These are phyloP conservation scores for Mercurialis annua DNA, from an alignment of 345 rosid species.

Conservation along the genomic window DNA sequence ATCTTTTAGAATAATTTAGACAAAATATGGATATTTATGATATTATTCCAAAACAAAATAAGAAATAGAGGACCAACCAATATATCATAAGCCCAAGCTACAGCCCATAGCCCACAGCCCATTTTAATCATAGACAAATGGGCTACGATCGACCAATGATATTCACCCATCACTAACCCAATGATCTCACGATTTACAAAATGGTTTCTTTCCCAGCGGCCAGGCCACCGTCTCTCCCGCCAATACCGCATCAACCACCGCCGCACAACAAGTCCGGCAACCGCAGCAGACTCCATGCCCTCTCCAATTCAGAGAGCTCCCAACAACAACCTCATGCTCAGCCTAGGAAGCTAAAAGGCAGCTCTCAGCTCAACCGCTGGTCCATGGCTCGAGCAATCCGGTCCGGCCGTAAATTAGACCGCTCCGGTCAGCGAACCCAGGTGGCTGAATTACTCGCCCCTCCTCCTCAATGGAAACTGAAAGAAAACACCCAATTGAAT, in stretches of 20 bases:
- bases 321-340: slow-evolving; percentile 30
- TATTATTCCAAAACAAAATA: too few species aligned
- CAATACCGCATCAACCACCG: neutral
- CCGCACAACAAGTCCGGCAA: neutral
- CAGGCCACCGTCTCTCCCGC: slow-evolving; percentile 33
- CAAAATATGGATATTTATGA: too few species aligned
- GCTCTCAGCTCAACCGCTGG: slow-evolving; percentile 83
- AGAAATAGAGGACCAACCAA: too few species aligned
- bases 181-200: slow-evolving; percentile 5
- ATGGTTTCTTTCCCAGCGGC: slow-evolving; percentile 48
- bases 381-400: slow-evolving; percentile 71
- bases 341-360: slow-evolving; percentile 51
- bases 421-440: slow-evolving; percentile 29
- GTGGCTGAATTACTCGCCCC: slow-evolving; percentile 18
- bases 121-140: too few species aligned
- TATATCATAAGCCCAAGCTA: too few species aligned
- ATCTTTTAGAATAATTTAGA: too few species aligned
- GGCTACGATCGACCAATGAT: too few species aligned
- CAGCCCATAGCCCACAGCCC: too few species aligned
- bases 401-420: slow-evolving; percentile 65
- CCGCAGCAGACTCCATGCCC: slow-evolving; percentile 3
- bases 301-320: slow-evolving; percentile 32
- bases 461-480: slow-evolving; percentile 1
- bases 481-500: slow-evolving; percentile 26
- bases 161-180: neutral